Percentiles rank a stretch among this genome's conserved stretches.
Evolutionary conservation across 441 rosid genomes (phyloP).

Genomic region (Aleurites moluccanus): DNA sequence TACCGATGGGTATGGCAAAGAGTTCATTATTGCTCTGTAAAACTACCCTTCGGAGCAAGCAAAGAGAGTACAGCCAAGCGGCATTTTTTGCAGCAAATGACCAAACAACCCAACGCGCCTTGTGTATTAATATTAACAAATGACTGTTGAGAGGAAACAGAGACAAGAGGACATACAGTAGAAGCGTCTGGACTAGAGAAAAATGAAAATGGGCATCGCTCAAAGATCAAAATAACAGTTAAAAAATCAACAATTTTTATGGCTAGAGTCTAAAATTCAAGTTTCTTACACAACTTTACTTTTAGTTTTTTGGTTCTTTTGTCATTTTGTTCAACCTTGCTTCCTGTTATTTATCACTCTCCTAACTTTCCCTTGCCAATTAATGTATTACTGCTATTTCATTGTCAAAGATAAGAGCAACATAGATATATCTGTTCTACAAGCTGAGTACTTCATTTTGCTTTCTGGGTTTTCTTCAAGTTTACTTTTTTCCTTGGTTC

Average conservation of each 20-base stretch:
- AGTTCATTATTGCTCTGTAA: no score
- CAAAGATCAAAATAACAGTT: not conserved
- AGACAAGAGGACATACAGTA: no score
- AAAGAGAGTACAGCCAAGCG: no score
- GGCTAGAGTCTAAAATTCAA: not conserved
- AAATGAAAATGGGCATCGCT: not conserved
- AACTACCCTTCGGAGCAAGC: no score
- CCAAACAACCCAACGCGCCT: no score
- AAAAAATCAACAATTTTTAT: not conserved
- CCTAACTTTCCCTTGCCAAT: no score
- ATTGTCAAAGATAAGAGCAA: not conserved
- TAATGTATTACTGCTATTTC: slow-evolving; percentile 7
- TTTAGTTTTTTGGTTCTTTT: not conserved
- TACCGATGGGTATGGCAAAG: no score
- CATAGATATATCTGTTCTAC: slow-evolving; percentile 5
- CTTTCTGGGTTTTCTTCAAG: slow-evolving; percentile 28
- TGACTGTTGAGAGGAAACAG: no score
- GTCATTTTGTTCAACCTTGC: not conserved
- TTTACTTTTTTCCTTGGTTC: not conserved
- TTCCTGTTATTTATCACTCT: not conserved
- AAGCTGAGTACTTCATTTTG: not conserved
- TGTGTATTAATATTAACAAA: no score
- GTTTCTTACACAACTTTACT: not conserved
- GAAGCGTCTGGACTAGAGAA: not conserved
- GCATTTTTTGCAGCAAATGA: no score